Evolutionary conservation across 805 yeast genomes (phyloP).

Genomic region (Starmerella cellae): DNA sequence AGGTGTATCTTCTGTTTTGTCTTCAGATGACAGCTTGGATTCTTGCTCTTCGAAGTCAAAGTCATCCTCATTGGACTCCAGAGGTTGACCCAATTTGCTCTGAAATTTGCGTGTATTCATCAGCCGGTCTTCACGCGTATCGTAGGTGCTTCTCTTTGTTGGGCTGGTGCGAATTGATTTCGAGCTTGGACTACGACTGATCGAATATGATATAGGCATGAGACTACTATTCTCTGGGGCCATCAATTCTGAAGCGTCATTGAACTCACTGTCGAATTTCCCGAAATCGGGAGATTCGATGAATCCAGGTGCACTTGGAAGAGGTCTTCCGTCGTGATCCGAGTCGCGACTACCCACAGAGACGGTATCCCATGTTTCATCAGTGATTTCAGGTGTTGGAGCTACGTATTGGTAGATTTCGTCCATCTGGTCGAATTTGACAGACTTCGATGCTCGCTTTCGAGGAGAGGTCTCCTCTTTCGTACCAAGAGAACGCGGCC

Average conservation of each 20-base stretch:
- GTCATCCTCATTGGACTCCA: conserved; percentile 6
- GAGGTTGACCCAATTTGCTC: conserved; percentile 5
- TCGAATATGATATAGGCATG: background rate
- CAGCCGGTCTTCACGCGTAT: conserved; percentile 3
- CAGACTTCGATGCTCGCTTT: conserved; percentile 16
- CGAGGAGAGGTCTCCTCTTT: conserved; percentile 9
- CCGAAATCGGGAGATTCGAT: background rate
- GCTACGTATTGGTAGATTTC: conserved; percentile 22
- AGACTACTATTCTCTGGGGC: background rate
- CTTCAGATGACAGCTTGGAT: background rate
- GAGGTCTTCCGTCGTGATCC: conserved; percentile 8
- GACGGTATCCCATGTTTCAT: conserved; percentile 14
- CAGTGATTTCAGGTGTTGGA: conserved; percentile 19
- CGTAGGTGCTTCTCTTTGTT: background rate
- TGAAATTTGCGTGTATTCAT: conserved; percentile 1
- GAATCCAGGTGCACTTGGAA: conserved; percentile 10
- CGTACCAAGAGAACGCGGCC: conserved; percentile 17
- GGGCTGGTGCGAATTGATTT: background rate
- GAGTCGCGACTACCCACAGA: conserved; percentile 15
- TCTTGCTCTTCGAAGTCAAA: conserved; percentile 7
- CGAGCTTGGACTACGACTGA: background rate
- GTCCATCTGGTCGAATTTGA: conserved; percentile 23
- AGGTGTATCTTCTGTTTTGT: background rate
- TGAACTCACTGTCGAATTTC: background rate
- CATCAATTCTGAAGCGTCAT: background rate